Evolutionary conservation across 1,284 basidiomycete species (phyloP), one percentile per base, ranked within the genome.

Genomic region (Pulchroboletus neoregius): DNA sequence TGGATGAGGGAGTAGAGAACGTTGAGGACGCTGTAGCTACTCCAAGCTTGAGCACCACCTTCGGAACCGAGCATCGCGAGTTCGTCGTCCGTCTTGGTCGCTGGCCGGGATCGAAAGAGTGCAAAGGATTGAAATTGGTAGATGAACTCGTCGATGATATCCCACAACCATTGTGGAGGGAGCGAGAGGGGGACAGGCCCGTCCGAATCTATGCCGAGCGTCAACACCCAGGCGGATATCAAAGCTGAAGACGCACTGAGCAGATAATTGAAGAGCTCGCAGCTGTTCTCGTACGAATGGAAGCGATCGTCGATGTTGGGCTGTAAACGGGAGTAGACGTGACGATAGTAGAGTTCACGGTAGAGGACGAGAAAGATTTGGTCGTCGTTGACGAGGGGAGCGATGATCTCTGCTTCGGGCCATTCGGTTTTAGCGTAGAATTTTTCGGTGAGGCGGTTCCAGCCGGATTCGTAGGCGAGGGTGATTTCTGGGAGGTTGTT

Each of bases 61-160:
- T 90, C 87, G 3, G 87, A 66, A 11, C 30, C 82, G 26, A 95
- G 77, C 72, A 93, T 78, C 43, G 78, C 66, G 26, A 93, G 75
- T 66, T 98, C 95, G 60, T 97, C 94, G 45, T 94, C 93, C 0
- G 82, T 81, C 74, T 97, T 97, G 53, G 77, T 78, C 53, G 87
- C 86, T 28, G 85, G 80, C 63, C 90, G 90, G 33, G 88, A 87
- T 47, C 94, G 76, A 87, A 91, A 97, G 45, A 90, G 84, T 58
- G 93, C 87, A 72, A 97, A 97, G 18, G 89, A 89, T 68, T 96
- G 92, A 77, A 95, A 99, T 67, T 98, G 95, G 72, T 97, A 99
- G 60, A 98, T 96, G 69, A 99, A 99, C 65, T 98, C 95, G 72
- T 98, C 95, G 61, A 98, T 88, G 70, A 99, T 97, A 68, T 99